A percentile compares a stretch with the other conserved stretches of the same genome.
Evolutionary conservation across 2,329 filamentous ascomycete genomes (phyloP).

Genomic region (Dendrostoma leiphaemia): DNA sequence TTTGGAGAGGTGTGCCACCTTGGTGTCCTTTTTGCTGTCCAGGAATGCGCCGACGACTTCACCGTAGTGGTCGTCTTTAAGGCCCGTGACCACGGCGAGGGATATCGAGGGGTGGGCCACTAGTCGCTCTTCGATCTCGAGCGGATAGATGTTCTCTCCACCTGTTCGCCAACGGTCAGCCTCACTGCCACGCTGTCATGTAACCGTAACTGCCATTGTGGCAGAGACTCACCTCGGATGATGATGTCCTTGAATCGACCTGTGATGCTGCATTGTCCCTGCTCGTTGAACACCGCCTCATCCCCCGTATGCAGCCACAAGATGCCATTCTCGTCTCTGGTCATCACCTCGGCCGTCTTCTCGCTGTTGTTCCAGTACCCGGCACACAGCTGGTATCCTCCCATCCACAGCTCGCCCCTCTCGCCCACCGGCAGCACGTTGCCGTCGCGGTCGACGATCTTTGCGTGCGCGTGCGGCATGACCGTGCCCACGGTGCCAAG

Average conservation of each 20-base stretch:
- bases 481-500: constrained; percentile 73
- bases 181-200: neutral
- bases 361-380: constrained; percentile 69
- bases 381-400: constrained; percentile 72
- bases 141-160: constrained; percentile 71
- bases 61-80: constrained; percentile 69
- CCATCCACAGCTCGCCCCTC: constrained; percentile 73
- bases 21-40: constrained; percentile 32
- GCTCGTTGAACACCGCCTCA: constrained; percentile 64
- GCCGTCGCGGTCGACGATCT: constrained; percentile 70
- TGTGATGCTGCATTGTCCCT: constrained; percentile 71
- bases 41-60: constrained; percentile 71
- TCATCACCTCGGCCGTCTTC: constrained; percentile 66
- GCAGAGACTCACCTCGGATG: constrained; percentile 61
- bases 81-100: constrained; percentile 67
- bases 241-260: constrained; percentile 79
- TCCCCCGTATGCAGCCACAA: constrained; percentile 69
- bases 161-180: constrained; percentile 35
- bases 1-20: constrained; percentile 39
- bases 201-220: too few relatives aligned
- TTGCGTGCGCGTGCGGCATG: constrained; percentile 73
- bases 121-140: constrained; percentile 75
- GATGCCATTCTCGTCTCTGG: constrained; percentile 49
- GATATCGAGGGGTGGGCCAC: constrained; percentile 59
- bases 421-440: constrained; percentile 65